phyloP scores from a whole-genome alignment of 169 alveolate species.

The Nephromyces sp. region DNA sequence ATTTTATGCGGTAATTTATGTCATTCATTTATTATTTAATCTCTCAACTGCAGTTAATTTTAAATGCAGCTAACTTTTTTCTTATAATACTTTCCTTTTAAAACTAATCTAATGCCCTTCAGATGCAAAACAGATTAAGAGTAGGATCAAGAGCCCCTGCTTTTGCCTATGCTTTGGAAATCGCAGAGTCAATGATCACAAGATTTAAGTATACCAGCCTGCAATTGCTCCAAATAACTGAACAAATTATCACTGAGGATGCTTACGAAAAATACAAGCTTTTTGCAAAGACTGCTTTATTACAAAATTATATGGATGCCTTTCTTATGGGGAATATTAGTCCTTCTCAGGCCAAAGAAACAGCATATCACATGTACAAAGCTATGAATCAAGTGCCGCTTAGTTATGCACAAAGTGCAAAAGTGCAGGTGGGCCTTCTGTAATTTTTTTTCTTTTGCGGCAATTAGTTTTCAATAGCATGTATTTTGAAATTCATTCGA shows the following conservation, averaged over 20 bases:
- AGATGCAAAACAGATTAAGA: too few species aligned
- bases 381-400: not conserved
- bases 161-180: not conserved
- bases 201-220: not conserved
- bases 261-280: not conserved
- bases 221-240: not conserved
- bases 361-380: slow-evolving; percentile 9
- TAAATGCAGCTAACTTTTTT: too few species aligned
- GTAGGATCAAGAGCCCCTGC: too few species aligned
- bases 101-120: too few species aligned
- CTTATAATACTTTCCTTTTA: too few species aligned
- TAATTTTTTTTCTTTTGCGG: not conserved
- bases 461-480: not conserved
- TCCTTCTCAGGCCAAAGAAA: not conserved
- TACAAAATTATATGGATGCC: slow-evolving; percentile 8
- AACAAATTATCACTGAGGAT: not conserved
- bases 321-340: slow-evolving; percentile 31
- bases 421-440: slow-evolving; percentile 5
- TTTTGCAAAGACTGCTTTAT: not conserved
- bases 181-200: not conserved
- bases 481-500: not conserved
- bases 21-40: too few species aligned
- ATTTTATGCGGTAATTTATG: too few species aligned
- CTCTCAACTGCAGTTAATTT: too few species aligned
- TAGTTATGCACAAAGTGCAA: slow-evolving; percentile 11